Conservation (phyloP, 1,284 basidiomycete genomes). For the Apiotrichum brassicae region DNA sequence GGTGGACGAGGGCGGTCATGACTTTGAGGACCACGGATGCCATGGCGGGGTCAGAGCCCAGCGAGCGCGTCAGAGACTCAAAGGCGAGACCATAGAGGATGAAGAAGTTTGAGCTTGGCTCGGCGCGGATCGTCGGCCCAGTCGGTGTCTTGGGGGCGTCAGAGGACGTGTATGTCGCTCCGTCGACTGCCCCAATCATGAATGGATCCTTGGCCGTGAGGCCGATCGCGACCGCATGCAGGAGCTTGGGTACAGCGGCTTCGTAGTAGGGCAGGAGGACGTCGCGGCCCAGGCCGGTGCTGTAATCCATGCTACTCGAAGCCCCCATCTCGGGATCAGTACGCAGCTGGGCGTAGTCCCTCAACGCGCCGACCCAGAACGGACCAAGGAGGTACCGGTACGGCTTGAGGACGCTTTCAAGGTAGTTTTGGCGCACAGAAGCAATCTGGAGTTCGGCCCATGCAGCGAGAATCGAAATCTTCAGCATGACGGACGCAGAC, state of each 20-base stretch:
- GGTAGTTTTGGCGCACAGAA: constrained; percentile 65
- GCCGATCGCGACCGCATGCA: constrained; percentile 77
- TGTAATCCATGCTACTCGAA: constrained; percentile 65
- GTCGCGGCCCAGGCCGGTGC: constrained; percentile 79
- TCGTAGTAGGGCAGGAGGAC: constrained; percentile 89
- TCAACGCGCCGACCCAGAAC: constrained; percentile 80
- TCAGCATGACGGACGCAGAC: constrained; percentile 90
- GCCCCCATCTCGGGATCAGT: constrained; percentile 78
- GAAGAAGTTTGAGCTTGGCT: constrained; percentile 78
- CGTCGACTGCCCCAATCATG: constrained; percentile 75
- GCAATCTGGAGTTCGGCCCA: constrained; percentile 93
- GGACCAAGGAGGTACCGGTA: constrained; percentile 67
- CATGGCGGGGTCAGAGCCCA: constrained; percentile 50
- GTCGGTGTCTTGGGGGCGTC: constrained; percentile 20
- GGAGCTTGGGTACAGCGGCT: constrained; percentile 71
- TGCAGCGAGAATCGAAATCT: constrained; percentile 85
- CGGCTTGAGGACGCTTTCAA: constrained; percentile 75
- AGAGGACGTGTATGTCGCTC: constrained; percentile 50
- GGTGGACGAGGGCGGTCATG: constrained; percentile 68
- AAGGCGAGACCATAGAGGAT: constrained; percentile 88
- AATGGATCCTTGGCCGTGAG: constrained; percentile 66
- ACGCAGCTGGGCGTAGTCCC: constrained; percentile 86
- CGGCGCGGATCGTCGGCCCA: constrained; percentile 49
- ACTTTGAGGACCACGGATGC: constrained; percentile 66
- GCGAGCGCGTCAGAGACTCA: constrained; percentile 71